A percentile compares a stretch with the other conserved stretches of the same genome.
Conservation (phyloP, 352 stramenopile species). For the Pythium oligandrum region DNA sequence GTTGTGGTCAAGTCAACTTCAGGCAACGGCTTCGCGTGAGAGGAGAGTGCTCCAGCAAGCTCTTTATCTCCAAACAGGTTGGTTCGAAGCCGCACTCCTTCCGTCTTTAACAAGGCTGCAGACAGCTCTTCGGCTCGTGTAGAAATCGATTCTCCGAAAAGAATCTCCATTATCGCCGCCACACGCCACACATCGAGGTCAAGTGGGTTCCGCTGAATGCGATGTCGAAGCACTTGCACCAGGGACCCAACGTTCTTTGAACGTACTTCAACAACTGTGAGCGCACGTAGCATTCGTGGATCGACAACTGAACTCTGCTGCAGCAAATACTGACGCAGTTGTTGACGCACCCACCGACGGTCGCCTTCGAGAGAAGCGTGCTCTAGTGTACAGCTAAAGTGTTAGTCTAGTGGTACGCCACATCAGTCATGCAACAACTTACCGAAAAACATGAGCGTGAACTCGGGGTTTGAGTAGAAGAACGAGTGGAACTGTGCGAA, state of each 20-base stretch:
- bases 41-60: too few species aligned
- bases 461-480: background rate
- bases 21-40: too few species aligned
- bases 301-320: background rate
- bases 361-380: slow-evolving; percentile 8
- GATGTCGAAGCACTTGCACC: slow-evolving; percentile 6
- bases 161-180: slow-evolving; percentile 42
- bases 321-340: slow-evolving; percentile 4
- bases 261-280: slow-evolving; percentile 8
- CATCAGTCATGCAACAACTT: slow-evolving; percentile 1
- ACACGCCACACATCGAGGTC: slow-evolving; percentile 34
- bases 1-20: too few species aligned
- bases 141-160: slow-evolving; percentile 28
- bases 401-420: background rate
- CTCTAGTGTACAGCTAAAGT: slow-evolving; percentile 4
- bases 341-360: slow-evolving; percentile 1
- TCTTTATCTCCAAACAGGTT: background rate
- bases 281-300: background rate
- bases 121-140: slow-evolving; percentile 21
- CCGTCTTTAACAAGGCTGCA: slow-evolving; percentile 26
- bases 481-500: slow-evolving; percentile 5
- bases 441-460: slow-evolving; percentile 8
- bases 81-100: slow-evolving; percentile 20
- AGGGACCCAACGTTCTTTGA: slow-evolving; percentile 12
- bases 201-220: slow-evolving; percentile 7